Base-by-base conservation (phyloP, 768 basidiomycete genomes). In the Trametes cingulata region DNA sequence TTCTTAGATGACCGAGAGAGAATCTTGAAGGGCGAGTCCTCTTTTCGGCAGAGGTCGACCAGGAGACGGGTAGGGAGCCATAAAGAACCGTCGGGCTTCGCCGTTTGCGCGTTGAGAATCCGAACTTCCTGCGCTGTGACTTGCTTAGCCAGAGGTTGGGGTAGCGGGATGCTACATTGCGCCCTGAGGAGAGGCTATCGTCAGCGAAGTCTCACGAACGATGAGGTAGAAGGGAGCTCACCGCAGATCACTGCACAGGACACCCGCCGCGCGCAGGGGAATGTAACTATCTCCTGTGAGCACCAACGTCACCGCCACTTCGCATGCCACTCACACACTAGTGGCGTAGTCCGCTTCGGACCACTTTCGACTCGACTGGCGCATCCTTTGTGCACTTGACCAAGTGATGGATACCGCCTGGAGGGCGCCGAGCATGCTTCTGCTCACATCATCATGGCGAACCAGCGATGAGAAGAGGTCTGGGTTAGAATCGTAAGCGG, bases 291-390 rank as follows among this genome's bases (percentile, higher is more conserved):
- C 24, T 24, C 25, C 24, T 19, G 20, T 52, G 24, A 54, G 14
- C 27, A 25, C 12, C 13, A 53, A 17, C 12, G 10, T 25, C 55
- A 17, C 8, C 46, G 17, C 15, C 20, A 35, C 24, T 39, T 1
- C 41, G 2, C 27, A 12, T 51, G 56, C 41, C 10, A 70, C 81
- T 49, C 68, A 85, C 81, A 84, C 82, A 50, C 80, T 81, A n/a
- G 78, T 76, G 15, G 76, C 81, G 57, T 76, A 83, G 61, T 84
- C 84, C 1, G 82, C 80, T 62, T 85, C 83, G 2, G 80, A 82
- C 72, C 76, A 79, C 65, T 74, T 82, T 52, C 81, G 78, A 19
- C 75, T 75, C 6, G 76, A 75, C 6, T 68, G 68, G n/a, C 70
- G 75, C 80, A 84, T 82, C 55, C 68, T 70, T 9, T 69, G 66